These are phyloP conservation scores for Fusarium penzigii DNA, from an alignment of 2,329 filamentous ascomycete genomes.

Conservation along the genomic window DNA sequence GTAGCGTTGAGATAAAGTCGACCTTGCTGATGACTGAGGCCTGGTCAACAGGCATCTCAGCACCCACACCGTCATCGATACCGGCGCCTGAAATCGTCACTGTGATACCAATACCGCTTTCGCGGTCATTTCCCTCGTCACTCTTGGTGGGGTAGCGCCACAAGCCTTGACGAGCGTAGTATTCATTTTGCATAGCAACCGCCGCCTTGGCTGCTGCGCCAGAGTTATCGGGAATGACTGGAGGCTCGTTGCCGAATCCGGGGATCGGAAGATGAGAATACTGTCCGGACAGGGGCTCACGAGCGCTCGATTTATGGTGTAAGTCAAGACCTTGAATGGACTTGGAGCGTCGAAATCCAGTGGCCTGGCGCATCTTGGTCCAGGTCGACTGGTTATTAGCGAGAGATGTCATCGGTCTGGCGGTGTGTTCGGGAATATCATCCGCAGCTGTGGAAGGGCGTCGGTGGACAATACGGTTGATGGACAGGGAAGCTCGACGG, in stretches of 20 bases:
- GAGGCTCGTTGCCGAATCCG: constrained; percentile 54
- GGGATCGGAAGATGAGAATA: constrained; percentile 44
- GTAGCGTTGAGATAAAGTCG: constrained; percentile 59
- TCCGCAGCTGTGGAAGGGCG: constrained; percentile 44
- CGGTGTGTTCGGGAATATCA: constrained; percentile 21
- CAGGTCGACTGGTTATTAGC: constrained; percentile 43
- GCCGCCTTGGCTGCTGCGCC: constrained; percentile 64
- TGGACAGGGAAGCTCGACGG: constrained; percentile 55
- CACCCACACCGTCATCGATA: constrained; percentile 37
- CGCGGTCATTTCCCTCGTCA: constrained; percentile 57
- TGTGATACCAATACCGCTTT: constrained; percentile 66
- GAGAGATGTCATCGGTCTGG: constrained; percentile 48
- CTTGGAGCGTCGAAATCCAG: constrained; percentile 51
- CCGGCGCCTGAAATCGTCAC: constrained; percentile 46
- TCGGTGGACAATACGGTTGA: constrained; percentile 54
- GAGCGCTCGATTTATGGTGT: constrained; percentile 22
- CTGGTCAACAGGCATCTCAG: constrained; percentile 32
- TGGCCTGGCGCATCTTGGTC: constrained; percentile 53
- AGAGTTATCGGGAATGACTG: constrained; percentile 59
- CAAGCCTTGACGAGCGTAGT: constrained; percentile 39
- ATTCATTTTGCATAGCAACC: constrained; percentile 60
- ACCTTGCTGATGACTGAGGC: constrained; percentile 50
- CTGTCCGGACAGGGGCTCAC: constrained; percentile 30
- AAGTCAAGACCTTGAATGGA: constrained; percentile 45
- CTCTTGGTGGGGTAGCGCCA: constrained; percentile 42